These are phyloP conservation scores for Aspergillus neoniger DNA, from an alignment of 2,329 filamentous ascomycete genomes.

Conservation along the genomic window DNA sequence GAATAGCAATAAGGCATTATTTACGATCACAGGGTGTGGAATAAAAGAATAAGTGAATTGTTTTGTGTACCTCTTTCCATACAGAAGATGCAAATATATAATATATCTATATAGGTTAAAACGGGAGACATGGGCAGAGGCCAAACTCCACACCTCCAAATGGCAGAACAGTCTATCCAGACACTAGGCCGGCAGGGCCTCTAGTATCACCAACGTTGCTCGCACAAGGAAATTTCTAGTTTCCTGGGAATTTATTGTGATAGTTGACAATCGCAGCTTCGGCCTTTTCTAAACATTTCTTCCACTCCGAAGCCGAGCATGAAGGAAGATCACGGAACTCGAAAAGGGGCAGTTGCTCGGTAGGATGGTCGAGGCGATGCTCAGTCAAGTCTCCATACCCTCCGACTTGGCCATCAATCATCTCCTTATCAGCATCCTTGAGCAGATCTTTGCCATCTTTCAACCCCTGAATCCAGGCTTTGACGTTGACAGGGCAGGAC, in stretches of 20 bases:
- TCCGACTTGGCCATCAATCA: neutral
- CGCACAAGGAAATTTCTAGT: neutral
- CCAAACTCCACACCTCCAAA: neutral
- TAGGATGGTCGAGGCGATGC: neutral
- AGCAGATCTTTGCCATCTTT: neutral
- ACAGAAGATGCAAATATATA: too few species aligned
- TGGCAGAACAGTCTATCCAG: neutral
- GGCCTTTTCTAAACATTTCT: neutral
- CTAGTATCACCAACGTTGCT: neutral
- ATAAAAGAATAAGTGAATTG: too few species aligned
- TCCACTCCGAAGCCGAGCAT: neutral
- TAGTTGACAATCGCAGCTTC: neutral
- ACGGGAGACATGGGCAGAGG: neutral
- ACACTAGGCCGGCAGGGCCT: neutral
- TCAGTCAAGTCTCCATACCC: neutral
- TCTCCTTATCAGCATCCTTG: neutral
- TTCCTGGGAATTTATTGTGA: neutral
- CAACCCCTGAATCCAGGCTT: neutral
- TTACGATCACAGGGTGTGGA: too few species aligned
- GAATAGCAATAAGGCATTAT: too few species aligned
- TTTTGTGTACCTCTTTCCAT: too few species aligned
- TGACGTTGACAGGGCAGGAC: neutral
- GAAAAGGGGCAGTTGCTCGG: neutral
- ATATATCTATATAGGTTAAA: too few species aligned
- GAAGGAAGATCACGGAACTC: neutral